These are phyloP conservation scores for Exidia glandulosa DNA, from an alignment of 768 basidiomycete species.

Conservation along the genomic window DNA sequence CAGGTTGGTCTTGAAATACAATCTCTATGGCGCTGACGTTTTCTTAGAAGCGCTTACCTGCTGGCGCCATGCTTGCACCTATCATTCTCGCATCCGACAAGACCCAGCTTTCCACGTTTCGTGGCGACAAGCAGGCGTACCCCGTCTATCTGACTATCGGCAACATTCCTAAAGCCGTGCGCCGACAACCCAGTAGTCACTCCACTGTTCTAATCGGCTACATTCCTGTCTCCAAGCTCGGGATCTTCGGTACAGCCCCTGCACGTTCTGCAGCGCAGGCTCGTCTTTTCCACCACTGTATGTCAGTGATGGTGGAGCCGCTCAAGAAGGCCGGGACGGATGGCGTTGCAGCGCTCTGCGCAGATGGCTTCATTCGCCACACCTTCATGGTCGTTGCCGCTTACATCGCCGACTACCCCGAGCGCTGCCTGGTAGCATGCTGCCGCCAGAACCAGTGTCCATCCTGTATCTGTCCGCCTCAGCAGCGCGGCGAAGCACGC, in stretches of 20 bases:
- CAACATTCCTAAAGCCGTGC: constrained; percentile 29
- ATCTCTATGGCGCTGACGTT: not conserved
- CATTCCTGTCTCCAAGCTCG: constrained; percentile 25
- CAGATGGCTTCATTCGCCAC: constrained; percentile 22
- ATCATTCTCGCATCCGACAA: constrained; percentile 38
- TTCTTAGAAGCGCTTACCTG: not conserved
- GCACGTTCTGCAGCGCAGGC: constrained; percentile 29
- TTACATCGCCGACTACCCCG: constrained; percentile 10
- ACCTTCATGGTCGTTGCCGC: constrained; percentile 29
- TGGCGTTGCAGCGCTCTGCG: constrained; percentile 25
- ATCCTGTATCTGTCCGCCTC: constrained; percentile 1
- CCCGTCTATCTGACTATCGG: constrained; percentile 36
- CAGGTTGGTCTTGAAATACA: constrained; percentile 19
- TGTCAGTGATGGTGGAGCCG: constrained; percentile 21
- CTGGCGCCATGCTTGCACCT: constrained; percentile 25
- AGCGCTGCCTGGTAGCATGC: constrained; percentile 8
- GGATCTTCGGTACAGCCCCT: constrained; percentile 26
- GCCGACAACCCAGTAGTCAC: constrained; percentile 22
- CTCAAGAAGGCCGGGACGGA: constrained; percentile 18
- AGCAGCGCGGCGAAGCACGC: not conserved
- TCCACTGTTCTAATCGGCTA: constrained; percentile 28
- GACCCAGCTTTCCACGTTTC: constrained; percentile 26
- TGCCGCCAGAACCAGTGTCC: constrained; percentile 4
- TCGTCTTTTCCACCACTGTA: constrained; percentile 28
- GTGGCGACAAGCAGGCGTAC: constrained; percentile 30